Base-by-base conservation (phyloP, 2,329 filamentous ascomycete genomes). In the Microascus cirrosus region DNA sequence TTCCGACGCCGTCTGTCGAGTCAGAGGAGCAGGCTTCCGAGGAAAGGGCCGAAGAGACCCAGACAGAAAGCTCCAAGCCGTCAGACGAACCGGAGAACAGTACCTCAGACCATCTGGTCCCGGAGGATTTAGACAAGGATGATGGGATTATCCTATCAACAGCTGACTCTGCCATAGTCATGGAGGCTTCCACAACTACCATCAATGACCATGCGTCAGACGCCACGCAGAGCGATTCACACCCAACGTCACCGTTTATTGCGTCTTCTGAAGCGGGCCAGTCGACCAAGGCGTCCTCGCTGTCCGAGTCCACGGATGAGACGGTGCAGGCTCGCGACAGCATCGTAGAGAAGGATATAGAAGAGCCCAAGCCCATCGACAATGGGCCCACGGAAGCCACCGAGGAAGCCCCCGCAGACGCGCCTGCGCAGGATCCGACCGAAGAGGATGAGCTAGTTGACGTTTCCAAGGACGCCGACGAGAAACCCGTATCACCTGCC, bases 281-380 rank as follows among this genome's bases (percentile, higher is more conserved):
- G 55, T 85, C 82, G 2, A 86, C 83, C 7, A 82, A 80, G 63
- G 83, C 83, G 3, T 86, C 82, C 0, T 86, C 83, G 0, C 66
- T 86, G 11, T 85, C 82, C 6, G 83, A 84, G 60, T 81, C 79
- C 1, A 85, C 82, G 1, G 79, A 85, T 59, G 81, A 83, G 64
- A 84, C 82, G 4, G 67, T 81, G 1, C 73, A 76, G 52, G 70
- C 69, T 13, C 60, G 61, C 7, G 73, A 74, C 22, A 50, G 45
- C 12, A 8, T 50, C 22, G 20, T 50, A 53, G 73, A 70, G 12
- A 69, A 71, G 58, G 64, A 66, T 20, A 62, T 65, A 8, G 53
- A 60, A 34, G 51, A 36, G 15, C 35, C 53, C 34, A 28, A 56
- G 36, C 13, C 25, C 32, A 55, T 36, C 32, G 55, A 57, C 18